phyloP scores from a whole-genome alignment of 192 early-diverging fungal species.

The Dissophora ornata region DNA sequence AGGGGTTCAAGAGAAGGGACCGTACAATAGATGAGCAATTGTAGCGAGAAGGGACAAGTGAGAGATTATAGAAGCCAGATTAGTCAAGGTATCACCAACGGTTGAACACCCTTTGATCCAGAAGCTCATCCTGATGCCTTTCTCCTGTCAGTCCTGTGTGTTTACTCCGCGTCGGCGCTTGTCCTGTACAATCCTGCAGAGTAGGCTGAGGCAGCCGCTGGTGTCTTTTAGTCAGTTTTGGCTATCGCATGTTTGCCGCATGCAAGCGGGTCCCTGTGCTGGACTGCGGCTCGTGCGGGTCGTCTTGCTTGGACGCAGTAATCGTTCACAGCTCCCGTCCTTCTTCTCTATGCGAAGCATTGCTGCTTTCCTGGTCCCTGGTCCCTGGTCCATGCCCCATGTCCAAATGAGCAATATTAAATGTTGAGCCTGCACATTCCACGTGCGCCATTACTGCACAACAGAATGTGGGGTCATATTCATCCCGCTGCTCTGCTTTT shows the following conservation, averaged over 20 bases:
- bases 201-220: not conserved
- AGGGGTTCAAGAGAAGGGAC: not conserved
- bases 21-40: not conserved
- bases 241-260: not conserved
- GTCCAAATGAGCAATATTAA: conserved; percentile 11
- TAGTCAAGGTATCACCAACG: too few species aligned
- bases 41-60: not conserved
- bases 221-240: not conserved
- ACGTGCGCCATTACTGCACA: not conserved
- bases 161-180: not conserved
- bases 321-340: too few species aligned
- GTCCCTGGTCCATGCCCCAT: conserved; percentile 18
- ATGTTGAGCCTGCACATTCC: conserved; percentile 11
- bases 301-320: too few species aligned
- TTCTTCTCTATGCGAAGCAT: too few species aligned
- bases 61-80: not conserved
- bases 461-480: not conserved
- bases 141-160: not conserved
- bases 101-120: too few species aligned
- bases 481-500: not conserved
- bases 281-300: too few species aligned
- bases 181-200: too few species aligned
- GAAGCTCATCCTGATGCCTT: not conserved
- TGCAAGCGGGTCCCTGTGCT: too few species aligned
- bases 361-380: too few species aligned